Base-by-base conservation (phyloP, 2,329 filamentous ascomycete species). In the Diaporthe destruens region DNA sequence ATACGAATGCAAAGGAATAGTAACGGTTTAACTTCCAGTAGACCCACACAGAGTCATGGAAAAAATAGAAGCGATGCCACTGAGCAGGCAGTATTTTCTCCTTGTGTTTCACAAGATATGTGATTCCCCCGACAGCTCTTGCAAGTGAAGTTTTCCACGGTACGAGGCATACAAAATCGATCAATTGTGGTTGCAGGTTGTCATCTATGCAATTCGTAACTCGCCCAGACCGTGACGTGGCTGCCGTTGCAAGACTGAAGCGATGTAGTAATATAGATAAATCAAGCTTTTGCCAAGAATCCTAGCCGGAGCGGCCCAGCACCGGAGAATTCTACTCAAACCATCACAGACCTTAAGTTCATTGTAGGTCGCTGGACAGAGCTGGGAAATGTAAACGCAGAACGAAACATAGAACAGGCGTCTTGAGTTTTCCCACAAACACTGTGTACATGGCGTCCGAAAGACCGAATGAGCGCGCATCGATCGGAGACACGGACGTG, bases 271-370 rank as follows among this genome's bases (percentile, higher is more conserved):
- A 66, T 25, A 47, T 36, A 66, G 61, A 66, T 20, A 18, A 53
- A 53, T 66, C 61, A 66, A 66, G 61, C 61, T 66, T 66, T 53
- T 66, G 61, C 61, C 61, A 66, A 66, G 61, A 11, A 49, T 39
- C 7, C 16, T 66, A 53, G 61, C 44, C 44, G 23, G 6, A 20
- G 12, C 29, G 23, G 61, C 9, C 16, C 61, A 53, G 44, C 47
- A 36, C 44, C 61, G 61, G 61, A 66, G 47, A 66, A 39, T 53
- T 66, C 47, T n/a, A 11, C 9, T 49, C 16, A 47, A 9, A 51
- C 44, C 39, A 53, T 32, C 32, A 66, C 44, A 39, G 51, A 25
- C 47, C 1, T n/a, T 1, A 12, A 51, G 20, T 23, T 11, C 18
- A 4, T 36, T n/a, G 16, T 34, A 14, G 16, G 34, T 49, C 4